Percentiles rank a stretch among this genome's conserved stretches.
Evolutionary conservation across 441 rosid genomes (phyloP).

Genomic region (Jatropha podagrica): DNA sequence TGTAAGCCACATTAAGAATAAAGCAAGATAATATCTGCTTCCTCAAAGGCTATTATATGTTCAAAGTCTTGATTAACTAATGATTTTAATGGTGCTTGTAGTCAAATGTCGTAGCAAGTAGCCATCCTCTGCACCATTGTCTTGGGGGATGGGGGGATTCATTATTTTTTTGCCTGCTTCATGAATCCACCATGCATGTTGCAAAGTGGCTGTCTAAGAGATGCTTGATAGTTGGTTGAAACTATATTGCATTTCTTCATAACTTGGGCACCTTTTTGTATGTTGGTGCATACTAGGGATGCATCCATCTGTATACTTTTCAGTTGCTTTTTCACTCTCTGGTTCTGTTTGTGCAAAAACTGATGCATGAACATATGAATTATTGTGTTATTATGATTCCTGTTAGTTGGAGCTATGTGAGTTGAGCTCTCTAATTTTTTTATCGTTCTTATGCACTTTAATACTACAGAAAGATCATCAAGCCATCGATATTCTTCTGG

Average conservation of each 20-base stretch:
- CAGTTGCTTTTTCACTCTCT: background rate
- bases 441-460: conserved; percentile 15
- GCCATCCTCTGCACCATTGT: background rate
- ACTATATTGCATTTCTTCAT: background rate
- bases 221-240: conserved; percentile 1
- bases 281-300: background rate
- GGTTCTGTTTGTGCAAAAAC: background rate
- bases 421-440: background rate
- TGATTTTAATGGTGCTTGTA: background rate
- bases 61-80: background rate
- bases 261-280: background rate
- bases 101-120: background rate
- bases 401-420: background rate
- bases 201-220: background rate
- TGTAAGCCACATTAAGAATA: background rate
- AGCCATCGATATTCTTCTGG: conserved; percentile 96
- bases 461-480: conserved; percentile 89
- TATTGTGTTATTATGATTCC: background rate
- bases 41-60: background rate
- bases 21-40: background rate
- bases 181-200: background rate
- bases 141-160: background rate
- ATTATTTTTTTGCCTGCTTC: background rate
- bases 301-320: background rate
- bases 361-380: conserved; percentile 2